Percentiles rank a stretch among this genome's conserved stretches.
phyloP scores from a whole-genome alignment of 176 grass and related monocot genomes.

The Carex myosuroides region DNA sequence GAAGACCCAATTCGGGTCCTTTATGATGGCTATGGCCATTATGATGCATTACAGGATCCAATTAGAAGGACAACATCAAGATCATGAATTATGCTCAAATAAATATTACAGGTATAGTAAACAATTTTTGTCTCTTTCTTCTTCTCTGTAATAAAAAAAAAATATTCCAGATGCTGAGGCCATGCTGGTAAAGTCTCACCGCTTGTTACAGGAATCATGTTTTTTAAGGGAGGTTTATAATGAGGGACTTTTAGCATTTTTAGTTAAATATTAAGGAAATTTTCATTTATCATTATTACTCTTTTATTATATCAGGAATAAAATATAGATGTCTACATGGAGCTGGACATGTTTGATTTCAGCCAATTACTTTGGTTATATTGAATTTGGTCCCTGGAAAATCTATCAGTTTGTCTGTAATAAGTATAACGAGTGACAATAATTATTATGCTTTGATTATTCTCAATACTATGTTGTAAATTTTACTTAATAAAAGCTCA shows the following conservation, averaged over 20 bases:
- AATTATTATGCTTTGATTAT: background rate
- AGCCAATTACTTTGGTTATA: background rate
- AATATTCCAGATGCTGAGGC: background rate
- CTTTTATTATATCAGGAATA: slow-evolving; percentile 4
- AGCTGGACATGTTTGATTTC: background rate
- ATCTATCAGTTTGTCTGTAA: background rate
- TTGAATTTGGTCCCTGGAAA: background rate
- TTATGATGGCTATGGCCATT: slow-evolving; percentile 84
- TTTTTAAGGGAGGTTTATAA: background rate
- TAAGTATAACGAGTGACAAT: background rate
- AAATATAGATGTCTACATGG: background rate
- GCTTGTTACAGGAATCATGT: background rate
- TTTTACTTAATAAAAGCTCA: background rate
- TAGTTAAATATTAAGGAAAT: background rate
- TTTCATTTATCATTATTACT: background rate
- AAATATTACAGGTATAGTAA: background rate
- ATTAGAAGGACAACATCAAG: slow-evolving; percentile 53
- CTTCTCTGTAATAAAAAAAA: no score
- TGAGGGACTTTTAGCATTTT: background rate
- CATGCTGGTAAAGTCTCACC: background rate
- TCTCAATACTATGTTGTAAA: background rate
- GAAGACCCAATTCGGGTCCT: slow-evolving; percentile 75
- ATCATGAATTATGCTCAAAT: background rate
- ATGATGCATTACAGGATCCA: slow-evolving; percentile 55
- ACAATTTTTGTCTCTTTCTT: background rate